These are phyloP conservation scores for Populus ilicifolia DNA, from an alignment of 345 rosid species.

Conservation along the genomic window DNA sequence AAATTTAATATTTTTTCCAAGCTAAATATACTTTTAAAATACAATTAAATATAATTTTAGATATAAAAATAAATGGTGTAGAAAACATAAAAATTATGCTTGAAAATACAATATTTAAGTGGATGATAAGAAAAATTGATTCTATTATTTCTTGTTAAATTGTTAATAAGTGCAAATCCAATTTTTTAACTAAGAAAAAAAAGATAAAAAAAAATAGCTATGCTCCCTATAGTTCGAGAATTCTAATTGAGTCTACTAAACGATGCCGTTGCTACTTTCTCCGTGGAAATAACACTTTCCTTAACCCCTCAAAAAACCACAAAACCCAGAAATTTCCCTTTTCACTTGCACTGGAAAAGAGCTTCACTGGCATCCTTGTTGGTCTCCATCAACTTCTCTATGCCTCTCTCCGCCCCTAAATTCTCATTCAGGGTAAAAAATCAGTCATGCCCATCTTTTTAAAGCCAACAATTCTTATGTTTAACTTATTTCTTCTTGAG, in stretches of 20 bases:
- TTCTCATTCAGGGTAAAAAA: slow-evolving; percentile 15
- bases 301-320: slow-evolving; percentile 5
- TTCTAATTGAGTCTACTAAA: background rate
- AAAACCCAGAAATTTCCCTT: too few species aligned
- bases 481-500: background rate
- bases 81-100: too few species aligned
- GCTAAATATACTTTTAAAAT: too few species aligned
- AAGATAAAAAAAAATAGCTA: background rate
- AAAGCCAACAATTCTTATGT: background rate
- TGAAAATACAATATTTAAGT: too few species aligned
- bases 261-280: slow-evolving; percentile 3
- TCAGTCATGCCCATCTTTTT: background rate
- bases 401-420: slow-evolving; percentile 10
- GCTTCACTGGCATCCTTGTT: slow-evolving; percentile 24
- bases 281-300: background rate
- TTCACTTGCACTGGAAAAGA: background rate
- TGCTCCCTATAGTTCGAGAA: background rate
- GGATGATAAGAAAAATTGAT: too few species aligned
- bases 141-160: too few species aligned
- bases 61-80: too few species aligned
- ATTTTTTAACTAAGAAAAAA: too few species aligned
- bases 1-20: too few species aligned
- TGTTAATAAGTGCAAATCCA: too few species aligned
- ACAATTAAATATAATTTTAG: too few species aligned
- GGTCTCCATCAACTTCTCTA: slow-evolving; percentile 12